Percentiles rank a stretch among this genome's conserved stretches.
These are phyloP conservation scores for Haplosporangium sp. DNA, from an alignment of 371 early-diverging fungal genomes.

Conservation along the genomic window DNA sequence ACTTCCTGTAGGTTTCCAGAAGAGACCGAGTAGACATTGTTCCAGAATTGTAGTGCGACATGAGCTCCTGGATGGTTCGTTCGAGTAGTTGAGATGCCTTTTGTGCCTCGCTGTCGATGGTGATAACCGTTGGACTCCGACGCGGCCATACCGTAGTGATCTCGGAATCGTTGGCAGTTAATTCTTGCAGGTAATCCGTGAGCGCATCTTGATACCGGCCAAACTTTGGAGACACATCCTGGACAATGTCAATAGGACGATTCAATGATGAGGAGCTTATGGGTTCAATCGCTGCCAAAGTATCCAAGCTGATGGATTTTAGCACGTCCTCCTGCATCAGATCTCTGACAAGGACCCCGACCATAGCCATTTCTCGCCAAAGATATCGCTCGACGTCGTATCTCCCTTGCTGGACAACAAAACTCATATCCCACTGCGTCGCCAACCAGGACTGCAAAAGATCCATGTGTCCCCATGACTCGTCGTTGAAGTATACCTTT, in stretches of 20 bases:
- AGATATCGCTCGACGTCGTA: constrained; percentile 13
- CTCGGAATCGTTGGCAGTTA: not conserved
- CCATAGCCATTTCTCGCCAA: constrained; percentile 49
- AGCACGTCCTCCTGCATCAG: constrained; percentile 22
- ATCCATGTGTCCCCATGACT: constrained; percentile 17
- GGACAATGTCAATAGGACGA: not conserved
- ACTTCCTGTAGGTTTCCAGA: constrained; percentile 10
- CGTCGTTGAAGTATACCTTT: constrained; percentile 13
- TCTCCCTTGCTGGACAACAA: not conserved
- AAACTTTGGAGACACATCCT: not conserved
- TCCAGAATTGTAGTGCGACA: constrained; percentile 15
- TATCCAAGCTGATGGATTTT: constrained; percentile 9
- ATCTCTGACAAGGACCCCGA: constrained; percentile 23
- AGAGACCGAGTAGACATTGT: not conserved
- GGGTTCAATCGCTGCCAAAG: not conserved
- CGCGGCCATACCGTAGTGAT: too few relatives aligned
- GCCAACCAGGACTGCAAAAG: constrained; percentile 22
- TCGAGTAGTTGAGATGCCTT: constrained; percentile 14
- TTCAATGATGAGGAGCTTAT: not conserved
- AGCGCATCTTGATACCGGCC: constrained; percentile 24
- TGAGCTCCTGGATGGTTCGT: constrained; percentile 24
- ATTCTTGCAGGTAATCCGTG: constrained; percentile 23
- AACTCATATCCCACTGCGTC: not conserved
- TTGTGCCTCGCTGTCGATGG: not conserved
- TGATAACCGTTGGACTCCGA: not conserved